phyloP scores from a whole-genome alignment of 1,139 yeast genomes.

The Kluyveromyces sp. region DNA sequence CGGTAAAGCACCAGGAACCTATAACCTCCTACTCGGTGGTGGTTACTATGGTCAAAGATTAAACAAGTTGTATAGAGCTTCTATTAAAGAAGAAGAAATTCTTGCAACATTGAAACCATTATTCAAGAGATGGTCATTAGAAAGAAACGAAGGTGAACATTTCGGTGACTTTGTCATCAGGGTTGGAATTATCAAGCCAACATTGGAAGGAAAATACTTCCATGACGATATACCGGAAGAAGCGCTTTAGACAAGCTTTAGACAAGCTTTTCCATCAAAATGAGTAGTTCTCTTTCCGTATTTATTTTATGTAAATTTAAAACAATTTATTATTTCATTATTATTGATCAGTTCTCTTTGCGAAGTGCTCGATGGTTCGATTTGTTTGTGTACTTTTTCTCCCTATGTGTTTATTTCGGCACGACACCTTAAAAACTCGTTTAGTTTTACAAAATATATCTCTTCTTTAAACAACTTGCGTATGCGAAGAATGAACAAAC shows the following conservation, averaged over 20 bases:
- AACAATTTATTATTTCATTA: background rate
- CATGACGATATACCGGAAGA: conserved; percentile 90
- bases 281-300: no score
- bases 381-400: background rate
- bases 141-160: conserved; percentile 84
- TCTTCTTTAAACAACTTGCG: no score
- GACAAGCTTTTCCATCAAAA: no score
- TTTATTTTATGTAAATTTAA: background rate
- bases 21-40: conserved; percentile 93
- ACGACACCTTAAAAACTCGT: no score
- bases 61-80: conserved; percentile 82
- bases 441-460: no score
- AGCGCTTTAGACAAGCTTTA: conserved; percentile 30
- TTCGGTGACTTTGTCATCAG: conserved; percentile 92
- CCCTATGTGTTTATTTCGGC: background rate
- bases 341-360: no score
- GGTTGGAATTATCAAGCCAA: conserved; percentile 77
- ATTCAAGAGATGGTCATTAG: conserved; percentile 91
- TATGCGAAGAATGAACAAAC: no score
- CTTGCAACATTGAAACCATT: conserved; percentile 68
- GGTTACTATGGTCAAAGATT: conserved; percentile 91
- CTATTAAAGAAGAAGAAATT: conserved; percentile 87
- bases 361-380: background rate
- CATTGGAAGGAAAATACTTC: conserved; percentile 86
- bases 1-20: conserved; percentile 91